Evolutionary conservation across 192 early-diverging fungal genomes (phyloP).

Genomic region (Coemansia sp.): DNA sequence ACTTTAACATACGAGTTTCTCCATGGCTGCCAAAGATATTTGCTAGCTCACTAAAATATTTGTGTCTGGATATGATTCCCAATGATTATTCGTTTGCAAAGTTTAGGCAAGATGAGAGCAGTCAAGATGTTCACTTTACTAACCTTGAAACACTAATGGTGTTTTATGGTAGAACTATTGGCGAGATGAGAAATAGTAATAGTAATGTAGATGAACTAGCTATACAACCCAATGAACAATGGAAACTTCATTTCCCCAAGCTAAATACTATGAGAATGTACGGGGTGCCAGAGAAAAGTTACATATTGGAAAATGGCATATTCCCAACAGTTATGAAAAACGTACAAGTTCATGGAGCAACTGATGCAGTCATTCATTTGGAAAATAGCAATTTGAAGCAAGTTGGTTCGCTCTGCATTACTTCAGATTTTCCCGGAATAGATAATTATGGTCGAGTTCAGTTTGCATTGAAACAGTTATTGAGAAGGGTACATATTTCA

Average conservation of each 20-base stretch:
- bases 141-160: neutral
- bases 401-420: neutral
- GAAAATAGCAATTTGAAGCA: neutral
- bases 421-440: neutral
- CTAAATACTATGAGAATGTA: neutral
- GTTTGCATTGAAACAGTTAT: neutral
- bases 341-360: neutral
- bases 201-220: neutral
- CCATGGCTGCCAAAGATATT: neutral
- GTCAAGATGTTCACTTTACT: neutral
- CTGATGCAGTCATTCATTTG: neutral
- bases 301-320: neutral
- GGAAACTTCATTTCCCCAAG: neutral
- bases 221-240: neutral
- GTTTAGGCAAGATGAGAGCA: neutral
- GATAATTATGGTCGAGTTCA: neutral
- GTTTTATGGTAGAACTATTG: neutral
- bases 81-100: neutral
- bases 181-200: neutral
- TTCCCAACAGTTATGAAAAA: neutral
- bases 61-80: neutral
- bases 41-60: neutral
- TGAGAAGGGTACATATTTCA: neutral
- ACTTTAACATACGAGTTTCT: neutral
- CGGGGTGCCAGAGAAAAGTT: neutral